Conservation (phyloP, 2,329 filamentous ascomycete species). For the Coleophoma cylindrospora region DNA sequence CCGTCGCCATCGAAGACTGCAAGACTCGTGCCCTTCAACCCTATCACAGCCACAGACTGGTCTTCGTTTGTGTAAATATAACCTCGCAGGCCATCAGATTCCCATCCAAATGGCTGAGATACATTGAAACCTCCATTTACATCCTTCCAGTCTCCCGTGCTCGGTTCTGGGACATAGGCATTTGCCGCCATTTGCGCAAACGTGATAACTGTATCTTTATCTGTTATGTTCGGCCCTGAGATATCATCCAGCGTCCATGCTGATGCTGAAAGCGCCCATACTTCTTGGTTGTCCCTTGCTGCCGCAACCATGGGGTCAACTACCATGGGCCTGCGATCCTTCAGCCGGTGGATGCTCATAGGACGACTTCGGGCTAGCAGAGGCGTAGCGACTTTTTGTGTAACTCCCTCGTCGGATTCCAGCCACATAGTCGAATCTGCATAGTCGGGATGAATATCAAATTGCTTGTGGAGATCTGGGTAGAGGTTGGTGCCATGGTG, state of each 20-base stretch:
- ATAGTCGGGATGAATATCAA: conserved; percentile 57
- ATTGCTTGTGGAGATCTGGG: conserved; percentile 69
- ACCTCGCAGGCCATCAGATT: conserved; percentile 79
- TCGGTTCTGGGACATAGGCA: conserved; percentile 75
- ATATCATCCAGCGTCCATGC: conserved; percentile 80
- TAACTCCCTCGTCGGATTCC: conserved; percentile 51
- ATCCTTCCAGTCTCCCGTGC: conserved; percentile 76
- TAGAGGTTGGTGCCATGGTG: conserved; percentile 83
- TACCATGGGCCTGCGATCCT: conserved; percentile 68
- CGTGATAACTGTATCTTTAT: conserved; percentile 77
- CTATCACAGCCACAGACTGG: conserved; percentile 86
- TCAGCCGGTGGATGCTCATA: conserved; percentile 72
- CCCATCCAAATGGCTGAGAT: conserved; percentile 89
- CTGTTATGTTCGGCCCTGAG: conserved; percentile 72
- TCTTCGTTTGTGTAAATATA: conserved; percentile 86
- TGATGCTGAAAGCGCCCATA: conserved; percentile 62
- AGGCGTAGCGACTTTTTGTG: conserved; percentile 42
- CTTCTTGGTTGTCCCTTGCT: conserved; percentile 63
- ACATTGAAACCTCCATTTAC: conserved; percentile 77
- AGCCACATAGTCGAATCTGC: conserved; percentile 52
- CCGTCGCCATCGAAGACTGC: conserved; percentile 96
- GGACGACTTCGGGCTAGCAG: conserved; percentile 60
- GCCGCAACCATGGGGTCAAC: conserved; percentile 76
- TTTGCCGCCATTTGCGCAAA: conserved; percentile 86
- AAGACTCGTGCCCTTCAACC: conserved; percentile 83